Evolutionary conservation across 2,329 filamentous ascomycete species (phyloP), one percentile per base, ranked within the genome.

Genomic region (Xylaria arbuscula): DNA sequence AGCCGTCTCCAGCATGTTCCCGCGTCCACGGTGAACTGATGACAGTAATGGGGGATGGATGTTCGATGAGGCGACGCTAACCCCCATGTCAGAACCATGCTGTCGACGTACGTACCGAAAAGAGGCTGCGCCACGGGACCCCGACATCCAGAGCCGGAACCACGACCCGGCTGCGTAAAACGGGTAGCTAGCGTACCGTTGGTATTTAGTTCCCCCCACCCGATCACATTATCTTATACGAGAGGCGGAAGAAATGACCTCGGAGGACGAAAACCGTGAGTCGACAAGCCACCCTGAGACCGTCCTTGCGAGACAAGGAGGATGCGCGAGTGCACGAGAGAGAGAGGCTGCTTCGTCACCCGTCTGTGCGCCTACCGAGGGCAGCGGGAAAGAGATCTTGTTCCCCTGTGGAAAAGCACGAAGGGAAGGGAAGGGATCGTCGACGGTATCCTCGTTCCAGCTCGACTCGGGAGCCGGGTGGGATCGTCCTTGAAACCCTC

Each of bases 51-150:
- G 28, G 28, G 28, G 28, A 28, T 28, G 28, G 28, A 28, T 28
- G 5, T 72, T 72, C 73, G 11, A 82, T 32, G 34, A 64, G 50
- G 40, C 66, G 22, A 45, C 61, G 22, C 53, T 42, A 51, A 53
- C 19, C 54, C 48, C 40, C 40, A 45, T 45, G 40, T 17, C 40
- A 17, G 50, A 13, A 9, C 51, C 50, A 10, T 42, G 28, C 28
- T 28, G 28, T 28, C 28, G 28, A 28, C 28, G 28, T 28, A 28
- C 24, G 6, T 62, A 65, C 56, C 62, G 62, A 65, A 65, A 65
- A 65, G n/a, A 56, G 13, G 51, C 66, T 65, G 66, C 66, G 66
- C 66, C 36, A 65, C 56, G 34, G 60, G 62, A 45, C 55, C 61
- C 66, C 66, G 56, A 65, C 34, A 11, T 47, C 51, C 53, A 57